Percentiles rank a stretch among this genome's conserved stretches.
phyloP scores from a whole-genome alignment of 2,329 filamentous ascomycete species.

The Truncatella angustata region DNA sequence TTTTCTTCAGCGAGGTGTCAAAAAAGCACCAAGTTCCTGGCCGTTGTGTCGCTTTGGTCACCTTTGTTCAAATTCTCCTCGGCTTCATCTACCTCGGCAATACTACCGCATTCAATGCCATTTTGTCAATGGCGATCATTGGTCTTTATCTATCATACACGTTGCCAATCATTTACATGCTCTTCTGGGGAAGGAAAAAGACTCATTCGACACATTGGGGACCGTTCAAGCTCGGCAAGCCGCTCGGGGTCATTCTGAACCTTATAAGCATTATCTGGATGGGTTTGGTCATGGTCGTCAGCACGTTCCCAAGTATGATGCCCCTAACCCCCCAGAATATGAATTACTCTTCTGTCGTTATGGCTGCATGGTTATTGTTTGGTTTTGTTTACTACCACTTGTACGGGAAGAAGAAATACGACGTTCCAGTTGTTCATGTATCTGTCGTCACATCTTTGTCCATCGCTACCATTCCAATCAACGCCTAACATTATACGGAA shows the following conservation, averaged over 20 bases:
- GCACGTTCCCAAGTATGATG: conserved; percentile 39
- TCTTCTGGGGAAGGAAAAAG: background rate
- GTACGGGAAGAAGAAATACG: conserved; percentile 22
- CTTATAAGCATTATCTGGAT: conserved; percentile 42
- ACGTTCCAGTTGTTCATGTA: conserved; percentile 18
- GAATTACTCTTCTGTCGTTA: conserved; percentile 45
- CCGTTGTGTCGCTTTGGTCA: conserved; percentile 22
- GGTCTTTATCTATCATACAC: conserved; percentile 43
- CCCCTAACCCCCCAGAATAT: conserved; percentile 41
- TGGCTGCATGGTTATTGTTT: conserved; percentile 36
- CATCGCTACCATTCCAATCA: no score
- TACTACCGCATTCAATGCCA: conserved; percentile 38
- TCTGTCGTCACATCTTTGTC: background rate
- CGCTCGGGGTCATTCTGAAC: conserved; percentile 37
- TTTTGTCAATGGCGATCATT: conserved; percentile 40
- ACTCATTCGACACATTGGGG: background rate
- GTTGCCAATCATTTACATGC: conserved; percentile 22
- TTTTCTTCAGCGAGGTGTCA: conserved; percentile 35
- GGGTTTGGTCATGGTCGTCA: conserved; percentile 40
- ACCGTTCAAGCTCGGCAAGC: background rate
- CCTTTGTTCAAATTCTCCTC: conserved; percentile 26
- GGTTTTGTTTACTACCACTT: conserved; percentile 32
- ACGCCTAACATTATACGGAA: no score
- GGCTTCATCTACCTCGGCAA: conserved; percentile 41
- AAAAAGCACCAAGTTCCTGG: conserved; percentile 32